Percentiles rank a stretch among this genome's conserved stretches.
These are phyloP conservation scores for Apiotrichum siamense DNA, from an alignment of 1,284 basidiomycete genomes.

Conservation along the genomic window DNA sequence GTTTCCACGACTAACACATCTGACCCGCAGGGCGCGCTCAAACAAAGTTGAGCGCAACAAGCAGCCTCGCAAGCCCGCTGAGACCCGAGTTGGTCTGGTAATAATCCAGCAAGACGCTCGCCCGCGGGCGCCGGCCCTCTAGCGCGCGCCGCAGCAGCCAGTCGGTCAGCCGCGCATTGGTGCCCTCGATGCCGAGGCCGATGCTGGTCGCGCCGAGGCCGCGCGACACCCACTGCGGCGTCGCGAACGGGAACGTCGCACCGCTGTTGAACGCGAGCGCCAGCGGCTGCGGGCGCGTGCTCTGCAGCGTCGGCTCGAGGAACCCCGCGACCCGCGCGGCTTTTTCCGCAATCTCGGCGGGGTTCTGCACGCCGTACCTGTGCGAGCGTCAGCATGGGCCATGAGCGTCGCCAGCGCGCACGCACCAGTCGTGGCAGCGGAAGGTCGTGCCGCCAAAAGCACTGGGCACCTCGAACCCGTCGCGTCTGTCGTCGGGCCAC, in stretches of 20 bases:
- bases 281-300: slow-evolving; percentile 35
- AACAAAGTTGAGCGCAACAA: slow-evolving; percentile 11
- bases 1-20: too few species aligned
- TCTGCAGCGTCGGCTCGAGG: slow-evolving; percentile 17
- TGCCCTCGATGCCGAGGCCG: slow-evolving; percentile 70
- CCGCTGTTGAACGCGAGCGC: slow-evolving; percentile 74
- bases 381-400: neutral
- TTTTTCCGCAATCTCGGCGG: slow-evolving; percentile 74
- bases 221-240: slow-evolving; percentile 65
- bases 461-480: slow-evolving; percentile 65
- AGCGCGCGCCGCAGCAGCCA: slow-evolving; percentile 58
- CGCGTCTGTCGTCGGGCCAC: slow-evolving; percentile 70
- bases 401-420: neutral
- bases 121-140: slow-evolving; percentile 23
- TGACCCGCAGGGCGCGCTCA: too few species aligned
- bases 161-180: slow-evolving; percentile 63
- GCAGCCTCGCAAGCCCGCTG: slow-evolving; percentile 5
- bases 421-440: slow-evolving; percentile 74
- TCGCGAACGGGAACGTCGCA: slow-evolving; percentile 67
- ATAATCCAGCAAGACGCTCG: slow-evolving; percentile 37
- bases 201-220: slow-evolving; percentile 71
- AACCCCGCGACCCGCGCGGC: slow-evolving; percentile 47
- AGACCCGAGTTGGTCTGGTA: slow-evolving; percentile 27
- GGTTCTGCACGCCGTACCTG: slow-evolving; percentile 70
- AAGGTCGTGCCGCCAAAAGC: slow-evolving; percentile 31